Evolutionary conservation across 2,329 filamentous ascomycete species (phyloP).

Genomic region (Lasiodiplodia sp.): DNA sequence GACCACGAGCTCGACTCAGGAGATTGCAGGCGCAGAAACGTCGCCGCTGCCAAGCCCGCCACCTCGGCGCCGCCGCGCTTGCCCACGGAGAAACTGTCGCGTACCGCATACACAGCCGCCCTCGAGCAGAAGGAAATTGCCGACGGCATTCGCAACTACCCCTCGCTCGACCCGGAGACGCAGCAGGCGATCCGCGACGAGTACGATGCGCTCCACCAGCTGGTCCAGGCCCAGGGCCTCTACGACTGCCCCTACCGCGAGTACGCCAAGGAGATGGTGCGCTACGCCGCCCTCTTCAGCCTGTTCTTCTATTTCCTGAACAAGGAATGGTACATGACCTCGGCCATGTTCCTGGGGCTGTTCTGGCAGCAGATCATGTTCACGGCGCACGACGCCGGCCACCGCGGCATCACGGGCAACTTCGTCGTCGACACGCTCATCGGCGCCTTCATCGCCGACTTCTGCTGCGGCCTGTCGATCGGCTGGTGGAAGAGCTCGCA

Average conservation of each 20-base stretch:
- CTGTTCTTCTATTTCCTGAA: slow-evolving; percentile 57
- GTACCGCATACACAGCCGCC: slow-evolving; percentile 43
- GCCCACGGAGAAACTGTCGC: slow-evolving; percentile 35
- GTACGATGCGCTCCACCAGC: slow-evolving; percentile 64
- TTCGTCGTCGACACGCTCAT: slow-evolving; percentile 67
- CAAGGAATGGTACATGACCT: slow-evolving; percentile 63
- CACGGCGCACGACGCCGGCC: slow-evolving; percentile 70
- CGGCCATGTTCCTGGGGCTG: slow-evolving; percentile 65
- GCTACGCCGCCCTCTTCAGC: slow-evolving; percentile 61
- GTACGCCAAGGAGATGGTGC: slow-evolving; percentile 65
- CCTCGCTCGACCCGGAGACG: slow-evolving; percentile 61
- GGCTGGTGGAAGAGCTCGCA: slow-evolving; percentile 76
- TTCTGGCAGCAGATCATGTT: slow-evolving; percentile 77
- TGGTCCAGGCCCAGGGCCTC: slow-evolving; percentile 61
- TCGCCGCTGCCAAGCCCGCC: not conserved
- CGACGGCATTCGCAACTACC: slow-evolving; percentile 50
- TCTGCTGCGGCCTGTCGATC: slow-evolving; percentile 70
- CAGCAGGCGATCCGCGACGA: slow-evolving; percentile 63
- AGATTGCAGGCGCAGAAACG: not conserved
- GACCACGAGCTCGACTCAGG: not conserved
- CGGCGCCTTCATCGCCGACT: slow-evolving; percentile 69
- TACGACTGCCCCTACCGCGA: slow-evolving; percentile 66
- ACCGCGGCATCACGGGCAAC: slow-evolving; percentile 67
- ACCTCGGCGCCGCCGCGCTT: slow-evolving; percentile 10
- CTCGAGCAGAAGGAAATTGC: slow-evolving; percentile 48